Evolutionary conservation across 2,329 filamentous ascomycete species (phyloP), one percentile per base, ranked within the genome.

Genomic region (Ascochyta fabae): DNA sequence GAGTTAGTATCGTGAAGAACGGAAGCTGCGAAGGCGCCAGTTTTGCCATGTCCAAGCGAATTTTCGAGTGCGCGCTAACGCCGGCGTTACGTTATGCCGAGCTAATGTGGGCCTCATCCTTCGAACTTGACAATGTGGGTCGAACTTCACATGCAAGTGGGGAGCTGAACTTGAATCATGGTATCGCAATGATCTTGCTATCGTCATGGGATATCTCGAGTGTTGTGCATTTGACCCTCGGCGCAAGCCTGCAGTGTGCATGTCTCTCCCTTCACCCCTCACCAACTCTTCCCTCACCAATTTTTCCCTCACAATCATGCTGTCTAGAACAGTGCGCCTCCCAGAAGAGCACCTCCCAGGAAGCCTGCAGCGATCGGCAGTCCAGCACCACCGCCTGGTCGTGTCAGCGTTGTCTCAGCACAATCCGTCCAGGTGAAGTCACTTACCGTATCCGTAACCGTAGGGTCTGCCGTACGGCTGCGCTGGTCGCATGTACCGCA

Each of bases 401-500:
- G 43, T 23, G 26, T 56, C 27, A 56, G 53, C 38, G 12, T 31
- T 44, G 47, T 50, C 42, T 56, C 33, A 19, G 31, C 10, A 22
- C 16, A 33, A 7, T 16, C 27, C 26, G 15, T 2, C 23, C 8
- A 46, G 7, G 15, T 43, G 38, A 35, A 31, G 26, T 29, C 7
- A 48, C 53, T 56, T 48, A n/a, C 74, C 74, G 58, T 76, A 76
- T 5, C 73, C 73, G 44, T 69, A 70, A 1, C 74, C 74, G 48
- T 70, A 69, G 2, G 70, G 70, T 45, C 74, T 68, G 0, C 67
- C 70, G 62, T 86, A 86, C 26, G 80, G 78, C 26, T 72, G 69
- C 15, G 64, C 66, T 1, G 84, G 84, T 40, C 82, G 76, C 36
- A 82, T 71, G 62, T 78, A 85, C 47, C 80, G 70, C 6, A 78